Conservation (phyloP, 2,329 filamentous ascomycete genomes). For the Neonectria hederae region DNA sequence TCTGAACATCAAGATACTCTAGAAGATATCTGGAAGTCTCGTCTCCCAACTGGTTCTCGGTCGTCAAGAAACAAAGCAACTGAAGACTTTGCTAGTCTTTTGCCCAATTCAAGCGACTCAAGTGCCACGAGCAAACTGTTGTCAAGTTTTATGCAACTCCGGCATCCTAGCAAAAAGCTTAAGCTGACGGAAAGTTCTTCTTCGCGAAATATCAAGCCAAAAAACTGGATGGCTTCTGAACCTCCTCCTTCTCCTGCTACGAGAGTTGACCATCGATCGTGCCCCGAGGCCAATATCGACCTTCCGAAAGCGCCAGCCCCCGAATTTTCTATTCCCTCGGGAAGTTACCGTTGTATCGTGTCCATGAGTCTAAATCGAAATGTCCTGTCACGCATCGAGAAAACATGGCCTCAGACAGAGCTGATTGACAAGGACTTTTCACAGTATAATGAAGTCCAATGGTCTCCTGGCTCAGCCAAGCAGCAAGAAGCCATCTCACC, state of each 20-base stretch:
- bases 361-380: conserved; percentile 58
- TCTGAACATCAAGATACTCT: not conserved
- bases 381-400: conserved; percentile 61
- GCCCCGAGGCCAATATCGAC: not conserved
- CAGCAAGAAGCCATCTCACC: conserved; percentile 45
- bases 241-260: not conserved
- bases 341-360: conserved; percentile 55
- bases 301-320: conserved; percentile 29
- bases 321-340: conserved; percentile 19
- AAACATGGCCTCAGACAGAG: conserved; percentile 57
- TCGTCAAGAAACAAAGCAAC: conserved; percentile 7
- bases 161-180: conserved; percentile 38
- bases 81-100: not conserved
- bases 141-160: conserved; percentile 46
- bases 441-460: conserved; percentile 47
- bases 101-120: conserved; percentile 30
- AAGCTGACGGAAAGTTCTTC: conserved; percentile 4
- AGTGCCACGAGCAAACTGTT: conserved; percentile 43
- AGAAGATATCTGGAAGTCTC: conserved; percentile 11
- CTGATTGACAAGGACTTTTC: conserved; percentile 71
- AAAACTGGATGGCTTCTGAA: not conserved
- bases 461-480: conserved; percentile 44
- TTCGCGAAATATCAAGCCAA: not conserved
- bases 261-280: not conserved
- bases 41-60: not conserved